Evolutionary conservation across 306 rosid species (phyloP).

Genomic region (Ceratonia siliqua): DNA sequence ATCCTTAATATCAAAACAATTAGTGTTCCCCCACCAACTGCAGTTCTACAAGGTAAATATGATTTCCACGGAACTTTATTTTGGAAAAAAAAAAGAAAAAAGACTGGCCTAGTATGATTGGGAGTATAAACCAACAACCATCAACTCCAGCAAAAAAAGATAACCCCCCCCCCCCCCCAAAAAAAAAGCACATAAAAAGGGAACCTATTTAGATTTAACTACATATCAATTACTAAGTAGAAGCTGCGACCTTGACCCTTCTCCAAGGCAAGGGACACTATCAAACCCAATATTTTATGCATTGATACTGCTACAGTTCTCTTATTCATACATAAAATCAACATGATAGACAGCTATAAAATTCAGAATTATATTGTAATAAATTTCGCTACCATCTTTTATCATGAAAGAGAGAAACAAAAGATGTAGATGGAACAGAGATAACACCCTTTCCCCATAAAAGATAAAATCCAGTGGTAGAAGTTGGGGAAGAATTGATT

Average conservation of each 20-base stretch:
- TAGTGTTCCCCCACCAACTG: background rate
- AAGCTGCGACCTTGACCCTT: background rate
- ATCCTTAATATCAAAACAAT: background rate
- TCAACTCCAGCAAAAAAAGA: background rate
- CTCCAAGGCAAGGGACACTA: background rate
- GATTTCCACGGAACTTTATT: background rate
- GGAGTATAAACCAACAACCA: background rate
- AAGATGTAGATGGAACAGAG: background rate
- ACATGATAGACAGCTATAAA: background rate
- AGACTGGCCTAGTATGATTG: background rate
- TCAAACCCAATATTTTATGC: background rate
- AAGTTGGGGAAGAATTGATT: background rate
- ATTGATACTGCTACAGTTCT: too few relatives aligned
- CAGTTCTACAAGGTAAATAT: slow-evolving; percentile 14
- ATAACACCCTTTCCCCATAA: background rate
- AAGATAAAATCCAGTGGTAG: background rate
- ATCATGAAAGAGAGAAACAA: background rate
- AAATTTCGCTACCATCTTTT: background rate
- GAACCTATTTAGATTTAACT: background rate
- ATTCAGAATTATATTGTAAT: background rate
- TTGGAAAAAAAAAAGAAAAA: background rate
- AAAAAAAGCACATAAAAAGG: background rate
- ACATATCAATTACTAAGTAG: background rate
- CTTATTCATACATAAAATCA: too few relatives aligned
- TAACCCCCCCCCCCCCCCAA: background rate